Evolutionary conservation across 2,329 filamentous ascomycete genomes (phyloP).

Genomic region (Coniochaeta sp.): DNA sequence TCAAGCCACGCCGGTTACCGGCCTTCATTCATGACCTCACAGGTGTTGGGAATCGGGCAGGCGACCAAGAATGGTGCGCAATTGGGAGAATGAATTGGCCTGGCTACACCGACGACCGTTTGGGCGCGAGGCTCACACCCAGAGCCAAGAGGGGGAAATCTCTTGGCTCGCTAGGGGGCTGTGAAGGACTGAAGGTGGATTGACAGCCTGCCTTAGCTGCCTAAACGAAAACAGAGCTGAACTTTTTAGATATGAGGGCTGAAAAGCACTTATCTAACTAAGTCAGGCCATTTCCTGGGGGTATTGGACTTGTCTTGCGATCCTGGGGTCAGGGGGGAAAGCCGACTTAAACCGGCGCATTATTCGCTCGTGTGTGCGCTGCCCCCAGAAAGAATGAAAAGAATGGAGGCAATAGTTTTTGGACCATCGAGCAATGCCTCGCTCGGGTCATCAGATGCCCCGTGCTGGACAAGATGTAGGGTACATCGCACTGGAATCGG

Average conservation of each 20-base stretch:
- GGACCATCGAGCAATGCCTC: background rate
- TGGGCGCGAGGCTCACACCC: background rate
- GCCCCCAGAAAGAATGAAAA: too few relatives aligned
- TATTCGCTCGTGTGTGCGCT: too few relatives aligned
- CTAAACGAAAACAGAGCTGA: background rate
- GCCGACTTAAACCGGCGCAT: background rate
- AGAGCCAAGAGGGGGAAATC: background rate
- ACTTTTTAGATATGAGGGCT: background rate
- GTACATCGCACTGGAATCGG: background rate
- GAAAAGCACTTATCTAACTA: background rate
- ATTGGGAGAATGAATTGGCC: background rate
- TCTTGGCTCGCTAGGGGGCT: background rate
- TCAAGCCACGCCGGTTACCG: background rate
- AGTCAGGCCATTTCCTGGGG: background rate
- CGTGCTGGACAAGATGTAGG: background rate
- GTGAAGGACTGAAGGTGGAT: background rate
- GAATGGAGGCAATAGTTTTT: too few relatives aligned
- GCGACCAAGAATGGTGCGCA: background rate
- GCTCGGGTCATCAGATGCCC: background rate
- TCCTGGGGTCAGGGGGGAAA: background rate
- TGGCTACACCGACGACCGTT: background rate
- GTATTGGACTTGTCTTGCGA: background rate
- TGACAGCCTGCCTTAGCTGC: background rate
- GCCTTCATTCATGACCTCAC: background rate
- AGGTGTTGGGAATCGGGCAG: background rate